Percentiles rank a stretch among this genome's conserved stretches.
phyloP scores from a whole-genome alignment of 139 green algal genomes.

The Diplosphaera chodatii region DNA sequence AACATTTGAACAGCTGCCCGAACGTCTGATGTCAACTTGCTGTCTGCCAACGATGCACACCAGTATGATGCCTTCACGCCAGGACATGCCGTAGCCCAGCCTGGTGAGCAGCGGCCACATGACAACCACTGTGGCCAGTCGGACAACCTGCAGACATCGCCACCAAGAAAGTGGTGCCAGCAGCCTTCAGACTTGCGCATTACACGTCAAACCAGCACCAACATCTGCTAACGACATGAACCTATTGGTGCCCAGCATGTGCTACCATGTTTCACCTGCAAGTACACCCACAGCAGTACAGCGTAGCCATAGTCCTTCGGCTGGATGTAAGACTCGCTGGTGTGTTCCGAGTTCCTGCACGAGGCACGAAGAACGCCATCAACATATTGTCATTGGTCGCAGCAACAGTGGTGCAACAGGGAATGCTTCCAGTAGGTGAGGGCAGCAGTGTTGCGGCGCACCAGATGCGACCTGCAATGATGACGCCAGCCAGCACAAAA shows the following conservation, averaged over 20 bases:
- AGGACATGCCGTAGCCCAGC: conserved; percentile 42
- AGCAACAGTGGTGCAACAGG: too few species aligned
- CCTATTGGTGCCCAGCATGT: too few species aligned
- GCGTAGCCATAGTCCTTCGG: conserved; percentile 36
- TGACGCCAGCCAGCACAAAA: conserved; percentile 52
- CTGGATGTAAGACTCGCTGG: conserved; percentile 1
- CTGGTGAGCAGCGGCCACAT: conserved; percentile 41
- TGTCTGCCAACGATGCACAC: conserved; percentile 6
- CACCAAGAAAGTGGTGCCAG: too few species aligned
- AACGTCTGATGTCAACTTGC: too few species aligned
- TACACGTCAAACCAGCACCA: too few species aligned
- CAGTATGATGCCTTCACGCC: conserved; percentile 36
- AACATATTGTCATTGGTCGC: too few species aligned
- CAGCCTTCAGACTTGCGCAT: too few species aligned
- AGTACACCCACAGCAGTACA: conserved; percentile 35
- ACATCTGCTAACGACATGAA: too few species aligned
- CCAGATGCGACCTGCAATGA: conserved; percentile 39
- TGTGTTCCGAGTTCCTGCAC: conserved; percentile 4
- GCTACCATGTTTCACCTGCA: conserved; percentile 26
- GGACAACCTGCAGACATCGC: neutral
- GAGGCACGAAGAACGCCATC: neutral
- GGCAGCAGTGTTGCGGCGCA: neutral
- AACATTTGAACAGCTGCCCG: too few species aligned
- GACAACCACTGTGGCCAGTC: conserved; percentile 26
- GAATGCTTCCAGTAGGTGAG: too few species aligned